Evolutionary conservation across 179 eudicot genomes (phyloP).

Genomic region (Beta lomatogona): DNA sequence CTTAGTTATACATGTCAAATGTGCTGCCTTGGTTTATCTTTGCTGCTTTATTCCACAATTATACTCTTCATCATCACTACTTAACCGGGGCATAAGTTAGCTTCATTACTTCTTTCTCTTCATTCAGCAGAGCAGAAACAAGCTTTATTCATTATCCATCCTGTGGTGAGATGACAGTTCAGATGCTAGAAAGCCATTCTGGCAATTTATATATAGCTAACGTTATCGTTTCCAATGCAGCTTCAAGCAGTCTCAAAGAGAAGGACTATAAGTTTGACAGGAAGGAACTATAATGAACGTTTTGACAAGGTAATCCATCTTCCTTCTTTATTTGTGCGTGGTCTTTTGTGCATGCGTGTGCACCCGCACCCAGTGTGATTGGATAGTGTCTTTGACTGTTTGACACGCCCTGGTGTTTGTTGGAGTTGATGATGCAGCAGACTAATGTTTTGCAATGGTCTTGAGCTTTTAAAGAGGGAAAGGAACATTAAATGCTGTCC

Average conservation of each 20-base stretch:
- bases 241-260: slow-evolving; percentile 47
- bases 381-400: neutral
- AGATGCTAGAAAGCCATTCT: neutral
- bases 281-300: slow-evolving; percentile 55
- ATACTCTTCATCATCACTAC: neutral
- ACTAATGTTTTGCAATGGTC: neutral
- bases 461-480: neutral
- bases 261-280: slow-evolving; percentile 50
- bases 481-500: neutral
- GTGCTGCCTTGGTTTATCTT: neutral
- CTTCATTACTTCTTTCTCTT: neutral
- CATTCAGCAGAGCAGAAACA: neutral
- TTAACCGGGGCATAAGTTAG: neutral
- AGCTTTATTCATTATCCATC: neutral
- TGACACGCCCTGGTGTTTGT: neutral
- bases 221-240: slow-evolving; percentile 30
- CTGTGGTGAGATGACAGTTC: neutral
- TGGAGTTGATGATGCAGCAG: neutral
- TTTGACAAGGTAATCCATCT: slow-evolving; percentile 53
- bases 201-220: neutral
- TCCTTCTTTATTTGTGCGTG: slow-evolving; percentile 4
- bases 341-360: neutral
- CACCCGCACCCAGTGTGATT: neutral
- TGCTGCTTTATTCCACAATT: neutral
- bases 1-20: neutral